Evolutionary conservation across 768 basidiomycete species (phyloP).

Genomic region (Pholiota conissans): DNA sequence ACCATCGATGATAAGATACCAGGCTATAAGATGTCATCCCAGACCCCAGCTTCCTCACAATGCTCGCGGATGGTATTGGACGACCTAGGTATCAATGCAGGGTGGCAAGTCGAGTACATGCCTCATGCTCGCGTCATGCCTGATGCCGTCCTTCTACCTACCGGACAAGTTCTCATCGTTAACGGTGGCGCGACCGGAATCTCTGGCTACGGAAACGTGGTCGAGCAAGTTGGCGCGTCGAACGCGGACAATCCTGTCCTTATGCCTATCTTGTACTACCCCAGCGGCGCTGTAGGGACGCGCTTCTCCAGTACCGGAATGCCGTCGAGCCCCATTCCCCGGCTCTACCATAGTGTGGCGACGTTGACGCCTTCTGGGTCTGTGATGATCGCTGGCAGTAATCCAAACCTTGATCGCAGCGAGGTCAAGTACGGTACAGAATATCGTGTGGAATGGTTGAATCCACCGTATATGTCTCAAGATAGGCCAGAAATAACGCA

Average conservation of each 20-base stretch:
- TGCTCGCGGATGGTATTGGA: constrained; percentile 72
- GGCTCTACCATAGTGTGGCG: constrained; percentile 84
- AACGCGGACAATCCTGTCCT: constrained; percentile 77
- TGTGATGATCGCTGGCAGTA: constrained; percentile 81
- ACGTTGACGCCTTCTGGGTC: constrained; percentile 71
- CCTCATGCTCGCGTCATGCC: constrained; percentile 75
- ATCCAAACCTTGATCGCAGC: constrained; percentile 80
- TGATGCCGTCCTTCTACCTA: constrained; percentile 80
- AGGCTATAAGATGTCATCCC: constrained; percentile 65
- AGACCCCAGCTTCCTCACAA: constrained; percentile 71
- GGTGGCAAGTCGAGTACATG: constrained; percentile 79
- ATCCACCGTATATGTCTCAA: constrained; percentile 75
- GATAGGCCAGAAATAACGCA: constrained; percentile 53
- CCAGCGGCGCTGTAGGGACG: constrained; percentile 46
- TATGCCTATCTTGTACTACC: constrained; percentile 71
- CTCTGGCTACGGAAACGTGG: constrained; percentile 77
- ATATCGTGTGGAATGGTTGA: constrained; percentile 85
- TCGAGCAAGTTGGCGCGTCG: constrained; percentile 65
- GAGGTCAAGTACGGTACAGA: constrained; percentile 77
- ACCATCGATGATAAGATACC: constrained; percentile 58
- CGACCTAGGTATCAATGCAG: constrained; percentile 58
- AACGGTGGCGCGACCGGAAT: constrained; percentile 77
- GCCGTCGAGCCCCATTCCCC: constrained; percentile 64
- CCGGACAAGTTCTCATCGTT: constrained; percentile 69
- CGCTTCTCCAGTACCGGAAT: constrained; percentile 63